Conservation (phyloP, 2,329 filamentous ascomycete species). For the Metarhizium rileyi region DNA sequence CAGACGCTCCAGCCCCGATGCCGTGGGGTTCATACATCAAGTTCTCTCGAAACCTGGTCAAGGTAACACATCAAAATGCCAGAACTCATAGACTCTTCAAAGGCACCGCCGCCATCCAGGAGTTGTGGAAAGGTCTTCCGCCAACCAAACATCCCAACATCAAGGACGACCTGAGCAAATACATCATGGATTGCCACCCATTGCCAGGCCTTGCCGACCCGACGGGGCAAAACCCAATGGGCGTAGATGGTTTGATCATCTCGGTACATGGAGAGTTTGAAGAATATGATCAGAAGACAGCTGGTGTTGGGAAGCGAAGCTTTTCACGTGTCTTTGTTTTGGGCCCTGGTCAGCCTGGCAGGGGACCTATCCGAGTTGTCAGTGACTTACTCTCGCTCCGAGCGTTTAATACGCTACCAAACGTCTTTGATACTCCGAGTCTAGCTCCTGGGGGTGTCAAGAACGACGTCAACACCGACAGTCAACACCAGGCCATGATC, state of each 20-base stretch:
- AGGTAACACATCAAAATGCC: slow-evolving; percentile 50
- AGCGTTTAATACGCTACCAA: slow-evolving; percentile 47
- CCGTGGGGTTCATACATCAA: slow-evolving; percentile 70
- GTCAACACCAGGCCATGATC: slow-evolving; percentile 59
- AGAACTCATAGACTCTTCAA: slow-evolving; percentile 56
- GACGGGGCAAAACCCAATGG: slow-evolving; percentile 48
- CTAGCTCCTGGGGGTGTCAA: slow-evolving; percentile 11
- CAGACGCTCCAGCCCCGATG: slow-evolving; percentile 31
- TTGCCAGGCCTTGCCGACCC: slow-evolving; percentile 63
- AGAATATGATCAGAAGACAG: slow-evolving; percentile 51
- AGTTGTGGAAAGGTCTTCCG: slow-evolving; percentile 62
- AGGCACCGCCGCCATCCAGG: slow-evolving; percentile 54
- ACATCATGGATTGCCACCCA: slow-evolving; percentile 73
- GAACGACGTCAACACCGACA: slow-evolving; percentile 11
- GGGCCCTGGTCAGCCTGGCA: slow-evolving; percentile 59
- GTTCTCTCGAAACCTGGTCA: slow-evolving; percentile 67
- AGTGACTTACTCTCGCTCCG: slow-evolving; percentile 71
- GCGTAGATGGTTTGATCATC: slow-evolving; percentile 70
- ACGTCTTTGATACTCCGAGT: slow-evolving; percentile 25
- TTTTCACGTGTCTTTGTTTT: slow-evolving; percentile 77
- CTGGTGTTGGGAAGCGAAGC: slow-evolving; percentile 56
- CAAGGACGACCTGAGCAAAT: slow-evolving; percentile 56
- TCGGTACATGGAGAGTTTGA: slow-evolving; percentile 79
- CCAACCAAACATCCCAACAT: slow-evolving; percentile 67
- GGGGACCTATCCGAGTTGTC: slow-evolving; percentile 60